These are phyloP conservation scores for Raphanus hybrid DNA, from an alignment of 441 rosid species.

Conservation along the genomic window DNA sequence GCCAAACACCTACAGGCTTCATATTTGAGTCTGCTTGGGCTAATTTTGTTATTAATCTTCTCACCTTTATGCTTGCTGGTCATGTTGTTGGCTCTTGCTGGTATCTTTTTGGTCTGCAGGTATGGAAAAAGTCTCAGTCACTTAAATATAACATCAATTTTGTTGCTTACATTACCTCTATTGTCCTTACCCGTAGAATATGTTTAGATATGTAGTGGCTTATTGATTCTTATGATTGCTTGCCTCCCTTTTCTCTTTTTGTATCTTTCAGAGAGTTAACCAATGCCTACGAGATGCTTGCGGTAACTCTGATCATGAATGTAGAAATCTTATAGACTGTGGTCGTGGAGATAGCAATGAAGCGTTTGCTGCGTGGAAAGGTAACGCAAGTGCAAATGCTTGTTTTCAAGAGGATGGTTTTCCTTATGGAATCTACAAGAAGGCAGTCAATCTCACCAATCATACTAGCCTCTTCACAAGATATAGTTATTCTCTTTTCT, in stretches of 20 bases:
- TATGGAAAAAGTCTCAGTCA: not conserved
- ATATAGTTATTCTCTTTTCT: not conserved
- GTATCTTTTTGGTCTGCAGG: constrained; percentile 8
- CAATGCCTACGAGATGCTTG: not conserved
- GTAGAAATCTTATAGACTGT: not conserved
- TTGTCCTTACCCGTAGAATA: not conserved
- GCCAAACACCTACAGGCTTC: not conserved
- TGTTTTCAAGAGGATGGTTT: not conserved
- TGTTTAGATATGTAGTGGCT: not conserved
- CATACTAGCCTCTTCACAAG: not conserved
- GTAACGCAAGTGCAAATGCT: not conserved
- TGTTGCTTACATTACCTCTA: not conserved
- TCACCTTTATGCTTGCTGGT: constrained; percentile 10
- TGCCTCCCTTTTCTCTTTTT: constrained; percentile 3
- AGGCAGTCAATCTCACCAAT: not conserved
- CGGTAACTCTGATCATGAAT: not conserved
- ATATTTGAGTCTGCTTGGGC: constrained; percentile 5
- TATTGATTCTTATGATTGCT: not conserved
- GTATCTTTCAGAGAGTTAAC: not conserved
- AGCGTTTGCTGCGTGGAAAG: constrained; percentile 1
- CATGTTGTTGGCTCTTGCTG: constrained; percentile 8
- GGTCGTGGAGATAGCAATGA: not conserved
- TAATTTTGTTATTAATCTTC: constrained; percentile 6
- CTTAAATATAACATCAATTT: not conserved
- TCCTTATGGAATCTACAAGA: constrained; percentile 1